Evolutionary conservation across 1,139 yeast genomes (phyloP), one percentile per base, ranked within the genome.

Genomic region (Scheffersomyces stambukii): DNA sequence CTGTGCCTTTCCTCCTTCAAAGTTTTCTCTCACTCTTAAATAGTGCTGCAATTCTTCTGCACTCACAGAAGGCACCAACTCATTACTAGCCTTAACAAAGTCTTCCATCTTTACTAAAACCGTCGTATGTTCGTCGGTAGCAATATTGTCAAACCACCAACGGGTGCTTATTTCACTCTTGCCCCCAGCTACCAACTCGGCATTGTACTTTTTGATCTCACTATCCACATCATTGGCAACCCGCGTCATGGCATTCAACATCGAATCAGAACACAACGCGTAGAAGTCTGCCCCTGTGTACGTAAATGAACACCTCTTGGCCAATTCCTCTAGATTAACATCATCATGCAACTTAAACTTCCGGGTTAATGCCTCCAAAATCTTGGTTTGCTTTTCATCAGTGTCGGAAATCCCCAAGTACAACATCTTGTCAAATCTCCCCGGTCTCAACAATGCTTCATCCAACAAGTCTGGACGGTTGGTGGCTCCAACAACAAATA

Each of bases 201-300:
- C 36, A 45, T 85, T 86, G 46, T 68, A 77, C 11, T 45, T 40
- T 27, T 62, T 61, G 29, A 88, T 71, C 50, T 81, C 82, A 3
- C 43, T 50, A 47, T 91, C 97, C 8, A 83, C 89, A 22, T 70
- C 76, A 13, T 69, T 68, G 1, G 97, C 96, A 1, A 81, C 79
- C 45, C 96, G 64, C 1, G 91, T 82, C 96, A 91, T 89, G 6
- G 97, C 96, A 54, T 85, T 86, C 45, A 88, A 67, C 93, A 89
- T 85, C 0, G 96, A 84, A 54, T 91, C 97, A 1, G 95, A 81
- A 51, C 96, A 86, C 41, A 89, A 64, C 0, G 98, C 98, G 55
- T 91, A 91, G 56, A 91, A 89, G 55, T 91, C 98, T 4, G 98
- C 98, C 43, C 98, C 98, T 0, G 98, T 89, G 49, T 78, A 89